phyloP scores from a whole-genome alignment of 1,284 basidiomycete genomes.

The Heterobasidion parviporum region DNA sequence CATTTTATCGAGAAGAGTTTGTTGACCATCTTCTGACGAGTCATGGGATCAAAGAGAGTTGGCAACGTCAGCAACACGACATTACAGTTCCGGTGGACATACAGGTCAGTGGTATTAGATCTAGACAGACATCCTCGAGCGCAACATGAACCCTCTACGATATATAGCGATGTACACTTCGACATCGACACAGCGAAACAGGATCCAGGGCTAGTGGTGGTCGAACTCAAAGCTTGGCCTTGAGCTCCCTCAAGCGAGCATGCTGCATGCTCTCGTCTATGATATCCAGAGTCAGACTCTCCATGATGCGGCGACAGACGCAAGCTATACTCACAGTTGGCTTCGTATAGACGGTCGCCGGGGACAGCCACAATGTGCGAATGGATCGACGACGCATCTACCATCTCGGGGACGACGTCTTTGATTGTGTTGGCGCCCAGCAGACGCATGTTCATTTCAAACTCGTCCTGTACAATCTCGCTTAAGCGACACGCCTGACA shows the following conservation, averaged over 20 bases:
- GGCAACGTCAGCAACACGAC: no score
- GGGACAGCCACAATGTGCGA: conserved; percentile 60
- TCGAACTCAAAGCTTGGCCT: conserved; percentile 36
- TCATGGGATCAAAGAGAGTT: no score
- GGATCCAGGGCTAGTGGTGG: background rate
- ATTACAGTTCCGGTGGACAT: no score
- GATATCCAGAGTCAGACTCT: background rate
- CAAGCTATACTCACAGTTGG: conserved; percentile 59
- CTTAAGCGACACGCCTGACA: background rate
- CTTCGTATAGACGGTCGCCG: conserved; percentile 62
- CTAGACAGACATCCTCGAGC: no score
- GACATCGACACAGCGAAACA: background rate
- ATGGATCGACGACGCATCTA: conserved; percentile 69
- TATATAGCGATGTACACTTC: no score
- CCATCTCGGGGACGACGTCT: conserved; percentile 82
- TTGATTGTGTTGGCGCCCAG: conserved; percentile 75
- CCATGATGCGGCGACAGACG: no score
- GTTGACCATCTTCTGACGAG: no score
- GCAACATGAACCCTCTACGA: no score
- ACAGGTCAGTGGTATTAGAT: no score
- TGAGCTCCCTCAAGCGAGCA: conserved; percentile 41
- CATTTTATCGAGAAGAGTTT: no score
- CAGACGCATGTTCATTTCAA: conserved; percentile 89
- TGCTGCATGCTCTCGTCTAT: conserved; percentile 39
- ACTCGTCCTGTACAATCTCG: conserved; percentile 62